These are phyloP conservation scores for Oryza brachyantha DNA, from an alignment of 176 grass and related monocot species.

Conservation along the genomic window DNA sequence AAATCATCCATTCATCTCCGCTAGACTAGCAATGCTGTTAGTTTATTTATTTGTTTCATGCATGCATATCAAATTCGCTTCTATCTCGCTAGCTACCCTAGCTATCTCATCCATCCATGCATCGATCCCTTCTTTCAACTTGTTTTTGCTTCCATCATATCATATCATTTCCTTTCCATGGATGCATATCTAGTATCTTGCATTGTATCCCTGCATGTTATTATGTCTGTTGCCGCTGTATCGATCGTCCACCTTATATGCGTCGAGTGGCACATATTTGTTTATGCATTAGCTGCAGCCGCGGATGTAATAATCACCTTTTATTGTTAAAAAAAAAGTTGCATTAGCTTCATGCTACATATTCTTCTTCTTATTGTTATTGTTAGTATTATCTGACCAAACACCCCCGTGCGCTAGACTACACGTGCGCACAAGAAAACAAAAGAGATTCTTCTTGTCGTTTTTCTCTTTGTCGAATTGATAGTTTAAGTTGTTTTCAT, in stretches of 20 bases:
- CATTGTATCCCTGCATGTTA: background rate
- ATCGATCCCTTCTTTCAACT: background rate
- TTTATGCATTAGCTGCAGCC: background rate
- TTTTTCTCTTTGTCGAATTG: background rate
- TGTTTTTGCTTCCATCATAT: background rate
- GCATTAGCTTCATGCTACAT: background rate
- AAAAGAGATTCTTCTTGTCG: background rate
- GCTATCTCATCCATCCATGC: no score
- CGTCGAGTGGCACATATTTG: background rate
- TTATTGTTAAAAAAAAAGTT: background rate
- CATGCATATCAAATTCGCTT: background rate
- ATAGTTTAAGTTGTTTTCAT: no score
- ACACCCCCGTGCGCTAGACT: no score
- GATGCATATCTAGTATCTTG: background rate
- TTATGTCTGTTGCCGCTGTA: background rate
- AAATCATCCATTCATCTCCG: background rate
- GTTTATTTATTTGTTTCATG: background rate
- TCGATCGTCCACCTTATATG: background rate
- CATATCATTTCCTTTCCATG: background rate
- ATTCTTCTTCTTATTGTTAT: background rate
- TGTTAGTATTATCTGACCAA: background rate
- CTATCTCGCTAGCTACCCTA: background rate
- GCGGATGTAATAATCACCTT: background rate
- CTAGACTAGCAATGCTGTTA: background rate
- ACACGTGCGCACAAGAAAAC: background rate